A percentile compares a stretch with the other conserved stretches of the same genome.
Conservation (phyloP, 257 asterid species). For the Solanum stenotomum region DNA sequence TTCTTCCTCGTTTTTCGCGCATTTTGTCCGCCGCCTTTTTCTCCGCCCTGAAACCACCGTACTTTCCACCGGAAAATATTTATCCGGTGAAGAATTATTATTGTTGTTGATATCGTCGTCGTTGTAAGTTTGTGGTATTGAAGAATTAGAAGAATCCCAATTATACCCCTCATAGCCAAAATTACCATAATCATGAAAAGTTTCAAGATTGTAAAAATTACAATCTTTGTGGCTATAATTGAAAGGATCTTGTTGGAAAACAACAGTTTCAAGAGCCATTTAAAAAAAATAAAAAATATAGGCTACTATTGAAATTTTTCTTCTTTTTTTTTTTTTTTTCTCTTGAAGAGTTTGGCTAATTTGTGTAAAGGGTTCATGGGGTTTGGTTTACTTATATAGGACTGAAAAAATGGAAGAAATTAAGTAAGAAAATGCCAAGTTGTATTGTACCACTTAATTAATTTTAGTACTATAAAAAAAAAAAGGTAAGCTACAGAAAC, state of each 20-base stretch:
- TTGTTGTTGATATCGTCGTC: not conserved
- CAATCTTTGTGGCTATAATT: slow-evolving; percentile 18
- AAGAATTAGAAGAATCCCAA: slow-evolving; percentile 1
- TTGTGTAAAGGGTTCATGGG: not conserved
- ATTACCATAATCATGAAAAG: not conserved
- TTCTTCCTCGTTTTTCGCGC: slow-evolving; percentile 56
- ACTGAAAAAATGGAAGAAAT: not conserved
- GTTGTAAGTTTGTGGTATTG: not conserved
- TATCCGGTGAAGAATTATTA: slow-evolving; percentile 22
- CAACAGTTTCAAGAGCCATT: slow-evolving; percentile 52
- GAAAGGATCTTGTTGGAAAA: slow-evolving; percentile 45
- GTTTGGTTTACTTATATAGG: slow-evolving; percentile 31
- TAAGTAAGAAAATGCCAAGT: slow-evolving; percentile 15
- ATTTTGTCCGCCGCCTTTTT: slow-evolving; percentile 44
- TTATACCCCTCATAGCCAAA: not conserved
- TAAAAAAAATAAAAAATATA: not conserved
- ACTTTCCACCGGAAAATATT: not conserved
- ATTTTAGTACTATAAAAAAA: not conserved
- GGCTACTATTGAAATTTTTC: not conserved
- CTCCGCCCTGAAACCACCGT: slow-evolving; percentile 14
- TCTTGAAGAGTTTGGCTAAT: not conserved
- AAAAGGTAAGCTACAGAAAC: slow-evolving; percentile 10
- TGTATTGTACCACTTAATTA: slow-evolving; percentile 21
- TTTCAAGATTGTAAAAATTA: slow-evolving; percentile 4
- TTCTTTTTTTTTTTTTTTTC: not conserved